Base-by-base conservation (phyloP, 495 filamentous ascomycete genomes). In the Aspergillus conjunctus region DNA sequence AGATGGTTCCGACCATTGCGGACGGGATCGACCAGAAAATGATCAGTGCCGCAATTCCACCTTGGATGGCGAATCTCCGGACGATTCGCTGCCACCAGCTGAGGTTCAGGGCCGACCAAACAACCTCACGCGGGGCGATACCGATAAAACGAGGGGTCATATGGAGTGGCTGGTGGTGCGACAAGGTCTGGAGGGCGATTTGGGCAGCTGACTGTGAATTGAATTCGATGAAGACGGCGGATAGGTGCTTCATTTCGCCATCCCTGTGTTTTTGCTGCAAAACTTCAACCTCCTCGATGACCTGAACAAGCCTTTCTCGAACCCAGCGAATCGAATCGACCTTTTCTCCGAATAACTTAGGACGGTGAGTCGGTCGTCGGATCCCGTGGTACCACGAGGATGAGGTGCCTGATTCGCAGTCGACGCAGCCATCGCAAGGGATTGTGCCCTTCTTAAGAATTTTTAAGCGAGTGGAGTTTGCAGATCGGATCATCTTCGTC, bases 11-110 rank as follows among this genome's bases (percentile, higher is more conserved):
- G 51, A 96, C 91, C 49, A 92, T 75, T 11, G 86, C 89, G 15
- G 95, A 90, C 3, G 92, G 92, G 56, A 97, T 87, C 4, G 92
- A 90, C 91, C 91, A 96, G 74, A 97, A 96, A 60, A 97, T 83
- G 65, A 97, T 88, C 71, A 95, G 73, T 32, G 84, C 90, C 18
- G 79, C 77, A 60, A 96, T 85, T 65, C 89, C 87, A 37, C 81
- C 86, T 41, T 86, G 77, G 11, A 89, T 86, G 14, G 79, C 76
- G 51, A 89, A 84, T 64, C 81, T 78, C 52, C 91, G 89, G 26
- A 92, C 66, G 51, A 93, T 81, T 18, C 83, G 77, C 68, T 93
- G 88, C 87, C 88, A 92, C 91, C 91, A 95, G 50, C 86, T 87
- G 58, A 97, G 87, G 51, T 83, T 81, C 50, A 96, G 74, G 18